These are phyloP conservation scores for Reticulascus tulasneorum DNA, from an alignment of 2,329 filamentous ascomycete genomes.

Conservation along the genomic window DNA sequence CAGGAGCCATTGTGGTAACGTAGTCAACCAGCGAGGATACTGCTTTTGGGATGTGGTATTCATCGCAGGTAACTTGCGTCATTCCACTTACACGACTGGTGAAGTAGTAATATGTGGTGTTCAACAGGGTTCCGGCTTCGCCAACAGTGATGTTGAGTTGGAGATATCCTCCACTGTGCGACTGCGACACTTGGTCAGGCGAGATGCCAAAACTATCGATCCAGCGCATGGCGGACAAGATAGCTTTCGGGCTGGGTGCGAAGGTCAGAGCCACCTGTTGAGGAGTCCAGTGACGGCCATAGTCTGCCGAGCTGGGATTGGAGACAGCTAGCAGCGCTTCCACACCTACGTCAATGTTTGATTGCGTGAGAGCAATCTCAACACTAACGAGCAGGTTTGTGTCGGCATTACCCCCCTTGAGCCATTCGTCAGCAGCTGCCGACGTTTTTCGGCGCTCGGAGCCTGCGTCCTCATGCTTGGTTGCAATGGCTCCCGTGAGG, in stretches of 20 bases:
- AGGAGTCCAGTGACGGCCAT: constrained; percentile 43
- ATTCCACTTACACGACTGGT: constrained; percentile 32
- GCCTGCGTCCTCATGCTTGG: too few relatives aligned
- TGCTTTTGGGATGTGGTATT: constrained; percentile 36
- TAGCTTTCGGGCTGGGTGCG: constrained; percentile 36
- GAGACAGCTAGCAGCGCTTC: constrained; percentile 15
- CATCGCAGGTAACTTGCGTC: constrained; percentile 36
- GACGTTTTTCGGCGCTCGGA: too few relatives aligned
- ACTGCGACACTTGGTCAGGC: constrained; percentile 41
- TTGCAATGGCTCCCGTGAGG: too few relatives aligned
- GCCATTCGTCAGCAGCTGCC: too few relatives aligned
- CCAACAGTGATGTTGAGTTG: constrained; percentile 49
- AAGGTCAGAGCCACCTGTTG: constrained; percentile 40
- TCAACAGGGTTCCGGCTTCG: constrained; percentile 49
- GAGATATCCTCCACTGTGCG: constrained; percentile 49
- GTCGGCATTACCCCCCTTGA: constrained; percentile 9
- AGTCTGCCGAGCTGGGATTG: constrained; percentile 39
- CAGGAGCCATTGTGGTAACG: constrained; percentile 38
- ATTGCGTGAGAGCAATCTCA: constrained; percentile 15
- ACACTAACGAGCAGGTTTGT: constrained; percentile 11
- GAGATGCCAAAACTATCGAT: constrained; percentile 48
- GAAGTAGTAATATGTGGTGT: constrained; percentile 49
- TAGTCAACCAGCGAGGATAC: constrained; percentile 28
- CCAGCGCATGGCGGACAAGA: constrained; percentile 50
- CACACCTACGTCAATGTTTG: constrained; percentile 13